phyloP scores from a whole-genome alignment of 2,329 filamentous ascomycete species.

The Sporothrix mexicana region DNA sequence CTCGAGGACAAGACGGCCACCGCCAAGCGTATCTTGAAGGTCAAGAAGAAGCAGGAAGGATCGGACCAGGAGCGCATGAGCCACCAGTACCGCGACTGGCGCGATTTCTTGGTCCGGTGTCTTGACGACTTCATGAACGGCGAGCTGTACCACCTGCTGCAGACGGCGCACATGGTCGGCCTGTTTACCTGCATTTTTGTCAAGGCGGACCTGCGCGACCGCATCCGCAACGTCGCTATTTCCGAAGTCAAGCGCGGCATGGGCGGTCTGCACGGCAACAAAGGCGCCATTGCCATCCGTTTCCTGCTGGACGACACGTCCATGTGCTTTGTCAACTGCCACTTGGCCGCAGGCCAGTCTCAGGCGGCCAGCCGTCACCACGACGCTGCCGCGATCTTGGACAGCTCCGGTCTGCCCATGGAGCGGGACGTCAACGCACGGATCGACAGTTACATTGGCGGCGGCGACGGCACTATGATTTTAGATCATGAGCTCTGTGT shows the following conservation, averaged over 20 bases:
- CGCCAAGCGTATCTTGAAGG: constrained; percentile 92
- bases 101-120: constrained; percentile 81
- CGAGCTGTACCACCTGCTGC: constrained; percentile 81
- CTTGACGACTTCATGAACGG: constrained; percentile 84
- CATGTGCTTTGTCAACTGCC: constrained; percentile 95
- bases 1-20: constrained; percentile 97
- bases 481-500: constrained; percentile 98
- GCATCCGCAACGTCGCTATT: constrained; percentile 77
- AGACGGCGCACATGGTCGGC: constrained; percentile 88
- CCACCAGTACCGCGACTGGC: constrained; percentile 96
- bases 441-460: constrained; percentile 81
- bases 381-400: constrained; percentile 88
- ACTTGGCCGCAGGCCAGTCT: constrained; percentile 90
- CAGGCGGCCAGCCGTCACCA: constrained; percentile 91
- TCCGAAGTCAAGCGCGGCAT: constrained; percentile 94
- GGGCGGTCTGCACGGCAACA: constrained; percentile 94
- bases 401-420: constrained; percentile 73
- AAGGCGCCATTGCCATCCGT: constrained; percentile 89
- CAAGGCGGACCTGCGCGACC: constrained; percentile 75
- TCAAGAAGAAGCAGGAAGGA: constrained; percentile 77
- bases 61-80: constrained; percentile 91
- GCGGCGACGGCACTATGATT: constrained; percentile 94
- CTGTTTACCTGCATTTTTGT: constrained; percentile 97
- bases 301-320: constrained; percentile 94
- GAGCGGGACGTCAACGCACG: constrained; percentile 71